Base-by-base conservation (phyloP, 805 yeast species). In the Metschnikowia sp. region DNA sequence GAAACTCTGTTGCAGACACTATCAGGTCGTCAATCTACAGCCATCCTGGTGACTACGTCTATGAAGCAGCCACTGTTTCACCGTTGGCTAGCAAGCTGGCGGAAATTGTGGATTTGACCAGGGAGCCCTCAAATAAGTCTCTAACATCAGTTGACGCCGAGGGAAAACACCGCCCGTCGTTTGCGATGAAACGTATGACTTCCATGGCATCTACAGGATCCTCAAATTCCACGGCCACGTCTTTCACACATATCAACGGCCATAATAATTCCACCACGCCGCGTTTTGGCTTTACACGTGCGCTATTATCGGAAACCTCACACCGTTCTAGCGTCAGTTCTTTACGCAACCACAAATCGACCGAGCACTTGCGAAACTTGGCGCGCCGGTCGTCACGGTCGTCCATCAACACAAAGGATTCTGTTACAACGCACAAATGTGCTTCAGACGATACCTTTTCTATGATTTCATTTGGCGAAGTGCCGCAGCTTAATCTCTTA, bases 211-310 rank as follows among this genome's bases (percentile, higher is more conserved):
- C 74, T 2, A 60, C 60, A 4, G 59, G 60, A 2, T 57, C 70
- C 8, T 12, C 40, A 3, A 33, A 13, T 7, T 47, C 41, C 15
- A 38, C 37, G 2, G 44, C 45, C 26, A 10, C 38, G 10, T 38
- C 47, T 9, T 30, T 32, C 31, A 32, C 45, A 4, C 18, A 29
- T 22, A 53, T 49, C 42, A 59, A 64, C 2, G 60, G 55, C 9
- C 49, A 52, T 34, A 55, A 57, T 35, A 36, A 48, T 9, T 39
- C 39, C 32, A 7, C 36, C 40, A 38, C 26, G 44, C 12, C 60
- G 15, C 55, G 74, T 29, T 68, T 68, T 8, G 76, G 76, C 3
- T 69, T 72, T 46, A 69, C 76, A 8, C 59, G 76, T 32, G 77
- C 76, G 2, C 61, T 72, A 33, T 50, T 59, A 10, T 58, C 69